Base-by-base conservation (phyloP, 768 basidiomycete species). In the Mycena capillaripes region DNA sequence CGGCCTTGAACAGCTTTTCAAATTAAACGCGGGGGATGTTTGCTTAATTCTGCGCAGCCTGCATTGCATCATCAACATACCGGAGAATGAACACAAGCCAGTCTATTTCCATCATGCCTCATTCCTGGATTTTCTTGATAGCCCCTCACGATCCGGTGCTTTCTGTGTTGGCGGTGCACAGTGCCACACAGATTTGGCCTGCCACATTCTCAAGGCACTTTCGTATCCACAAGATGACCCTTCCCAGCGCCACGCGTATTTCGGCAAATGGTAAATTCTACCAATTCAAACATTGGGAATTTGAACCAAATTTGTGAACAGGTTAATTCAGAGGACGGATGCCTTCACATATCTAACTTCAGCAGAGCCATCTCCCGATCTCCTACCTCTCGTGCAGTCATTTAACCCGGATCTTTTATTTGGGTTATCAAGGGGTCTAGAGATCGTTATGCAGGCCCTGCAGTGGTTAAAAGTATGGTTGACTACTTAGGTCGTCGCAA, bases 181-280 rank as follows among this genome's bases (percentile, higher is more conserved):
- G 36, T 50, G 46, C 32, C 48, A 48, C 48, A 64, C 48, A 38
- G 38, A 23, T 64, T 27, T 64, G 32, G 30, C 12, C 23, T n/a
- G 4, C 36, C 48, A 64, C n/a, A 5, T 64, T 42, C 62, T 64
- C 36, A 64, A 64, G 61, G 61, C 61, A 48, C 29, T 48, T 3
- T 63, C 61, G 21, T 21, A 1, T 58, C 25, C 7, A 3, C 14
- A 61, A 40, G 42, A 30, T 48, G 46, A 50, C 25, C 46, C 44
- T 40, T 19, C 3, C n/a, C 40, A 21, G 32, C 60, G 42, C 2
- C 34, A n/a, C 14, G 25, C 17, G 36, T 25, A 30, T 29, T 30
- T 25, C 30, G 11, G 3, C 16, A 17, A 17, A 56, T 56, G 32
- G n/a, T 58, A 40, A 58, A 38, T 23, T 9, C 30, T 19, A 4